Percentiles rank a stretch among this genome's conserved stretches.
Conservation (phyloP, 306 rosid genomes). For the Chamaecrista fasciculata region DNA sequence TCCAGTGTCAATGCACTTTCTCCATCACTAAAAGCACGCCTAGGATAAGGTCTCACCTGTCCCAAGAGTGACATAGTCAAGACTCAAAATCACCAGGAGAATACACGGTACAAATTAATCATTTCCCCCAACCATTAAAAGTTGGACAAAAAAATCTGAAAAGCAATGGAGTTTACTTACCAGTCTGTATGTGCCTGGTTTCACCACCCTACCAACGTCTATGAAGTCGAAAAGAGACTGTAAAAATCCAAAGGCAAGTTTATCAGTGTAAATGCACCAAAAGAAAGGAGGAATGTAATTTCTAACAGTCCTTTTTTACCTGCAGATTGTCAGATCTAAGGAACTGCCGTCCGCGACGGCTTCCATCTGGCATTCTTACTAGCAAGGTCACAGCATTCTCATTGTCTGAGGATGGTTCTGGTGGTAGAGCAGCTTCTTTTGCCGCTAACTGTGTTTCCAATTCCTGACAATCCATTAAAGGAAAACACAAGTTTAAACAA, state of each 20-base stretch:
- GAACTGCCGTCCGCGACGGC: slow-evolving; percentile 88
- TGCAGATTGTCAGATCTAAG: slow-evolving; percentile 79
- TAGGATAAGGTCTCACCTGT: slow-evolving; percentile 94
- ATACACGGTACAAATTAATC: background rate
- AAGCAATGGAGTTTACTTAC: slow-evolving; percentile 45
- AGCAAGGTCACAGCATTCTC: slow-evolving; percentile 73
- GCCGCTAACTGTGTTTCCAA: slow-evolving; percentile 72
- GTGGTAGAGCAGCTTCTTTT: slow-evolving; percentile 75
- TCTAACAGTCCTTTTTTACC: slow-evolving; percentile 41
- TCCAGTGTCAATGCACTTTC: slow-evolving; percentile 59
- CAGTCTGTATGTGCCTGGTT: slow-evolving; percentile 86
- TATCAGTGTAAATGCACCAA: slow-evolving; percentile 21
- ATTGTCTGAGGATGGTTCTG: slow-evolving; percentile 73
- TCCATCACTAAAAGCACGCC: slow-evolving; percentile 73
- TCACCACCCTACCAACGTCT: slow-evolving; percentile 73
- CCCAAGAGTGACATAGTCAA: slow-evolving; percentile 13
- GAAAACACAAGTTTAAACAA: slow-evolving; percentile 30
- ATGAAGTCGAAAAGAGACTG: slow-evolving; percentile 87
- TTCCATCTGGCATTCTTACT: slow-evolving; percentile 97
- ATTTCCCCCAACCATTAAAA: background rate
- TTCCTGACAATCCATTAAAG: slow-evolving; percentile 57
- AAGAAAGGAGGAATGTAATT: background rate
- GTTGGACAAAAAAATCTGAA: slow-evolving; percentile 17
- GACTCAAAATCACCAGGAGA: background rate
- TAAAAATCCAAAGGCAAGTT: slow-evolving; percentile 33